Conservation (phyloP, 2,329 filamentous ascomycete genomes). For the Ascochyta lentis region DNA sequence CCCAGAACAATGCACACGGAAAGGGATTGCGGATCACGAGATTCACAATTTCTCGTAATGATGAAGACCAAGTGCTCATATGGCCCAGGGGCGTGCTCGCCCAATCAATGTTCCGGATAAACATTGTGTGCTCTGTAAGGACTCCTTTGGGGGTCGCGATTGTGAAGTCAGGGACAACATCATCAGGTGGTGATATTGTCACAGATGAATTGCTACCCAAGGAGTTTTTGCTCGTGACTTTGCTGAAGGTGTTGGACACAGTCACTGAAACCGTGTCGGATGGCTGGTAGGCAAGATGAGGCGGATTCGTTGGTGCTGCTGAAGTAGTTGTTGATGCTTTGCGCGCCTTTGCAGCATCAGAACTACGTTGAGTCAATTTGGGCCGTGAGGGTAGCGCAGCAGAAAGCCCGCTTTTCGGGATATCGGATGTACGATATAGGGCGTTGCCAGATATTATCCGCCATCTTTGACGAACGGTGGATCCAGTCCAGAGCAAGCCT, state of each 20-base stretch:
- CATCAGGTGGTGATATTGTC: constrained; percentile 30
- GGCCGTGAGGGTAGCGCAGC: constrained; percentile 5
- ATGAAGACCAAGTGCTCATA: constrained; percentile 56
- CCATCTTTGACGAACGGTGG: constrained; percentile 39
- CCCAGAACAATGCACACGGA: constrained; percentile 52
- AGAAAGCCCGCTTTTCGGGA: constrained; percentile 18
- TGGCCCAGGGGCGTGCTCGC: constrained; percentile 56
- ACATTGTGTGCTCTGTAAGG: constrained; percentile 41
- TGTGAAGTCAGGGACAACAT: constrained; percentile 40
- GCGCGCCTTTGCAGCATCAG: constrained; percentile 5
- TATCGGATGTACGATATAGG: constrained; percentile 26
- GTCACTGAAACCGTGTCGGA: constrained; percentile 16
- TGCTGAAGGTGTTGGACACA: constrained; percentile 12
- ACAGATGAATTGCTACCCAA: constrained; percentile 27
- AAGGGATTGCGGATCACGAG: constrained; percentile 41
- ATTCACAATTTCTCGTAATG: constrained; percentile 53
- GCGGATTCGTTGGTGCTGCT: constrained; percentile 4
- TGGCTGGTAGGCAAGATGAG: constrained; percentile 5
- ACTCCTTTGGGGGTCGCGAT: constrained; percentile 26
- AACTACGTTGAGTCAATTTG: background rate
- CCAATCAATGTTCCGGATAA: constrained; percentile 57
- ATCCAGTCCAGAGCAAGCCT: constrained; percentile 41
- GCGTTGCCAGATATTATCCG: constrained; percentile 35
- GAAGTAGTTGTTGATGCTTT: constrained; percentile 15
- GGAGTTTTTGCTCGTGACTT: constrained; percentile 28